Evolutionary conservation across 2,329 filamentous ascomycete species (phyloP).

Genomic region (Talaromyces sp.): DNA sequence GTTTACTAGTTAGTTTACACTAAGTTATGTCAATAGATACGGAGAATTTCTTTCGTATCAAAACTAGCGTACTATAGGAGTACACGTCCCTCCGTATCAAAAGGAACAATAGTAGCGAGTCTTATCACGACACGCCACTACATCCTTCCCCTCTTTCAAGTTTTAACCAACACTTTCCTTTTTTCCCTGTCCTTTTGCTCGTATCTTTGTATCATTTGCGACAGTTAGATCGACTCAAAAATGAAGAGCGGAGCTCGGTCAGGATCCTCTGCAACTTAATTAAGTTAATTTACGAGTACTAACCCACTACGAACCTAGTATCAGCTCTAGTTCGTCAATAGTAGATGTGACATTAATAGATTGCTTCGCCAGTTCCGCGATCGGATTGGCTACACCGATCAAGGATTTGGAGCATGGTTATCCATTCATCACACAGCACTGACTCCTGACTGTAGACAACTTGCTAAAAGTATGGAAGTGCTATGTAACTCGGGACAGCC

Average conservation of each 20-base stretch:
- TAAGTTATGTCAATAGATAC: background rate
- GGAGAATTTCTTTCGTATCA: background rate
- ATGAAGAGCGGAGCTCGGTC: background rate
- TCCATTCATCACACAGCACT: background rate
- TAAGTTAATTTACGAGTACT: background rate
- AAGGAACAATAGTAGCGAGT: background rate
- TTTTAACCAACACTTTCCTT: background rate
- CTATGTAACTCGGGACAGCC: background rate
- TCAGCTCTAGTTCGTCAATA: background rate
- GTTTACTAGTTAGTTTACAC: background rate
- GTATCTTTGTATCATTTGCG: background rate
- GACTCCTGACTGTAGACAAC: too few species aligned
- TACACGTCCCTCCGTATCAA: background rate
- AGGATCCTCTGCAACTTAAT: background rate
- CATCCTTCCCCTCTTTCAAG: background rate
- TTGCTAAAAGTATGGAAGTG: background rate
- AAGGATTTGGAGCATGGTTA: background rate
- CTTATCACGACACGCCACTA: background rate
- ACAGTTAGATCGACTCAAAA: background rate
- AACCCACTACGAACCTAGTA: background rate
- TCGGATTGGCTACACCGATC: background rate
- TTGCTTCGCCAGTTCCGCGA: background rate
- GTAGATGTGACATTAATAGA: constrained; percentile 6
- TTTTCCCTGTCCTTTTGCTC: background rate
- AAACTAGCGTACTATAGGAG: background rate